These are phyloP conservation scores for Blastobotrys niveus DNA, from an alignment of 1,139 yeast genomes.

Conservation along the genomic window DNA sequence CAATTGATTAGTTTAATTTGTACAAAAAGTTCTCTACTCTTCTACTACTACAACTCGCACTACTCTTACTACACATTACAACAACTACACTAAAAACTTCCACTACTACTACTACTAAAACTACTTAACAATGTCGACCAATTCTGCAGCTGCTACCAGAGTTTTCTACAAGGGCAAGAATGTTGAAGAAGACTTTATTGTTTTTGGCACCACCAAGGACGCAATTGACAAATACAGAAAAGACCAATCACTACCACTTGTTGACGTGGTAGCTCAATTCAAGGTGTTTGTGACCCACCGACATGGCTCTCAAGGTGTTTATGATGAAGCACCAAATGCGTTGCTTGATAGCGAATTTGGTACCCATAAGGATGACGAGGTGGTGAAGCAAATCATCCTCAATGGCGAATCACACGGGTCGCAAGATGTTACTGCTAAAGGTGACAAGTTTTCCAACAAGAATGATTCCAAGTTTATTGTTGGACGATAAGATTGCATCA, in stretches of 20 bases:
- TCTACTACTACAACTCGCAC: too few species aligned
- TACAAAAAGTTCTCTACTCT: too few species aligned
- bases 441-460: constrained; percentile 8
- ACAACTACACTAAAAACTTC: too few species aligned
- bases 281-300: constrained; percentile 51
- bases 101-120: constrained; percentile 4
- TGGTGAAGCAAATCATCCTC: constrained; percentile 49
- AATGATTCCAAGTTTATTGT: constrained; percentile 2
- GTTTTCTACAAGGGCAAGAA: constrained; percentile 59
- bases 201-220: constrained; percentile 54
- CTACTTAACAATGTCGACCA: neutral
- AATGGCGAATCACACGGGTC: constrained; percentile 48
- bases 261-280: constrained; percentile 59
- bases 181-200: constrained; percentile 51
- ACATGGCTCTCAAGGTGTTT: constrained; percentile 67
- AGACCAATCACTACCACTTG: constrained; percentile 53
- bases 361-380: constrained; percentile 35
- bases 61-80: too few species aligned
- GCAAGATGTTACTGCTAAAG: neutral
- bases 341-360: constrained; percentile 67
- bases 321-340: constrained; percentile 66
- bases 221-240: constrained; percentile 45
- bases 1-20: too few species aligned
- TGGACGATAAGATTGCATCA: constrained; percentile 1
- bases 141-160: constrained; percentile 1